Evolutionary conservation across 2,329 filamentous ascomycete genomes (phyloP).

Genomic region (Cladosporium sp.): DNA sequence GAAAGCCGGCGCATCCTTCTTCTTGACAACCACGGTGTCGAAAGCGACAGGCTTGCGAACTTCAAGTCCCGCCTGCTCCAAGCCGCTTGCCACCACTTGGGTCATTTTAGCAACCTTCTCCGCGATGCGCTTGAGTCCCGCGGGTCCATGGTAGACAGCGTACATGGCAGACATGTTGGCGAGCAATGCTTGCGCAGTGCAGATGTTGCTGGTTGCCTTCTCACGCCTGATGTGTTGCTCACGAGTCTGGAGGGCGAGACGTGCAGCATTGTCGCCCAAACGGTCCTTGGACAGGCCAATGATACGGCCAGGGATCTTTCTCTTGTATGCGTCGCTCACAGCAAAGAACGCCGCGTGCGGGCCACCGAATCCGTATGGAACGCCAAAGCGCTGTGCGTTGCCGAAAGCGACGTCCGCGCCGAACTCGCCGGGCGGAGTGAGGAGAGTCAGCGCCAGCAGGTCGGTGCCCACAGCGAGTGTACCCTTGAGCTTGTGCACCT

Average conservation of each 20-base stretch:
- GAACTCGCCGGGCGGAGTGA: slow-evolving; percentile 88
- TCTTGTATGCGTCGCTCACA: slow-evolving; percentile 82
- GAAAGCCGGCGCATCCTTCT: slow-evolving; percentile 45
- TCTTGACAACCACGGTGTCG: slow-evolving; percentile 67
- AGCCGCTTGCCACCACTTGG: slow-evolving; percentile 48
- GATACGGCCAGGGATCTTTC: slow-evolving; percentile 85
- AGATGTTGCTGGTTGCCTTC: slow-evolving; percentile 96
- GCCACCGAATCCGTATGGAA: slow-evolving; percentile 85
- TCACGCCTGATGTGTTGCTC: slow-evolving; percentile 95
- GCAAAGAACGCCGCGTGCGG: slow-evolving; percentile 98
- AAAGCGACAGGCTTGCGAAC: slow-evolving; percentile 46
- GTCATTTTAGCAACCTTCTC: slow-evolving; percentile 68
- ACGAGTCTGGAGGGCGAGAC: slow-evolving; percentile 81
- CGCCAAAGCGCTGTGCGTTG: slow-evolving; percentile 83
- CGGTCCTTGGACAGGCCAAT: slow-evolving; percentile 90
- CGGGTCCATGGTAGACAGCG: slow-evolving; percentile 85
- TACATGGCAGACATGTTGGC: slow-evolving; percentile 97
- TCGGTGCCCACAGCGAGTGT: slow-evolving; percentile 87
- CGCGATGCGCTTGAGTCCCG: slow-evolving; percentile 76
- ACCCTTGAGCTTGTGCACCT: slow-evolving; percentile 69
- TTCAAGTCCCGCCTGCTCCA: slow-evolving; percentile 52
- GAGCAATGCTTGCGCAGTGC: slow-evolving; percentile 86
- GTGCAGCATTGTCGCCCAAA: slow-evolving; percentile 70
- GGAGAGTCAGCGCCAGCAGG: slow-evolving; percentile 74
- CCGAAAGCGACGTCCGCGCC: slow-evolving; percentile 94